Evolutionary conservation across 306 rosid genomes (phyloP).

Genomic region (Glycine tomentella): DNA sequence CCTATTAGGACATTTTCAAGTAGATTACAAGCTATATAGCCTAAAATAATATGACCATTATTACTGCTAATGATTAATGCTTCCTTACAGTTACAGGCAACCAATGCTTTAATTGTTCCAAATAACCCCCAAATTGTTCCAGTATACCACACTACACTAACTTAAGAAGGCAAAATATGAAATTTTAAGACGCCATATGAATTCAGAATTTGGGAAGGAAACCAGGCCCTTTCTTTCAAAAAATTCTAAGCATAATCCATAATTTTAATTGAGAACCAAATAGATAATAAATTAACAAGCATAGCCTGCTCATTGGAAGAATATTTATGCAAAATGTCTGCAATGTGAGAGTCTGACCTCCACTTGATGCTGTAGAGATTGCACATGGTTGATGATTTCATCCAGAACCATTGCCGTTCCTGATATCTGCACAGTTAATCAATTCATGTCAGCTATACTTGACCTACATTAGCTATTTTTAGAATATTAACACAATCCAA

Average conservation of each 20-base stretch:
- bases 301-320: slow-evolving; percentile 44
- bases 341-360: slow-evolving; percentile 74
- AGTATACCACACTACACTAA: not conserved
- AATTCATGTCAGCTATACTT: slow-evolving; percentile 39
- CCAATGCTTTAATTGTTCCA: slow-evolving; percentile 9
- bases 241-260: slow-evolving; percentile 20
- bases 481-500: slow-evolving; percentile 32
- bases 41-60: slow-evolving; percentile 2
- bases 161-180: no score
- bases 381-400: slow-evolving; percentile 95
- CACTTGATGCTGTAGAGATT: slow-evolving; percentile 89
- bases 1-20: not conserved
- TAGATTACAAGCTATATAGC: slow-evolving; percentile 32
- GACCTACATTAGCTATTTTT: slow-evolving; percentile 36
- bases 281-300: slow-evolving; percentile 22
- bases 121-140: slow-evolving; percentile 15
- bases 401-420: slow-evolving; percentile 94
- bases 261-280: slow-evolving; percentile 29
- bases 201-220: slow-evolving; percentile 22
- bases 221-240: slow-evolving; percentile 35
- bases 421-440: slow-evolving; percentile 71
- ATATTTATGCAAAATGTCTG: slow-evolving; percentile 27
- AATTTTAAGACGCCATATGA: not conserved
- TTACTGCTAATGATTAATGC: slow-evolving; percentile 20
- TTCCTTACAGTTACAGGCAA: slow-evolving; percentile 31